A percentile compares a stretch with the other conserved stretches of the same genome.
Evolutionary conservation across 2,329 filamentous ascomycete genomes (phyloP).

Genomic region (Monosporascus sp.): DNA sequence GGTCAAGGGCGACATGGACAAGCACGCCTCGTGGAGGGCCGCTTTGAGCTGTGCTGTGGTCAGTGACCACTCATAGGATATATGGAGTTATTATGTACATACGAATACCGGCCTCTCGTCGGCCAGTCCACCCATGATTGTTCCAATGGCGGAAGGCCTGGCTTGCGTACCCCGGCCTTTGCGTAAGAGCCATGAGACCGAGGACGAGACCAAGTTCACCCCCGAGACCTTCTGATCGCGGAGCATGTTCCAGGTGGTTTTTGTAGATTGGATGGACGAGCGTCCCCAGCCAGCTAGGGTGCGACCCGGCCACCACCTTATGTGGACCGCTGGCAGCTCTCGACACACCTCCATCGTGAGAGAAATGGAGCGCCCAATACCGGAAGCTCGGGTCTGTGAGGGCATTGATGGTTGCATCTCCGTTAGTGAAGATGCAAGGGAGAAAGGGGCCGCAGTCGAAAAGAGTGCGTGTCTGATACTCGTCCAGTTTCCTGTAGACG

Average conservation of each 20-base stretch:
- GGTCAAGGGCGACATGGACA: conserved; percentile 10
- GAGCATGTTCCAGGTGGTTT: neutral
- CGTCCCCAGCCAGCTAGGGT: conserved; percentile 12
- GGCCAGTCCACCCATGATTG: conserved; percentile 1
- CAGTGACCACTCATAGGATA: neutral
- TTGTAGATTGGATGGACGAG: conserved; percentile 8
- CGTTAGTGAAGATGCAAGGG: conserved; percentile 7
- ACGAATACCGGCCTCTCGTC: neutral
- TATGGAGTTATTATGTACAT: neutral
- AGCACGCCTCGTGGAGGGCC: conserved; percentile 8
- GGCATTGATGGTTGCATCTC: conserved; percentile 3
- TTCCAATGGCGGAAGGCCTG: conserved; percentile 6
- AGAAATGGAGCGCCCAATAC: conserved; percentile 2
- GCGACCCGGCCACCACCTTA: conserved; percentile 3
- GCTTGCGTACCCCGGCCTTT: conserved; percentile 3
- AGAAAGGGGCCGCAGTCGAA: conserved; percentile 12
- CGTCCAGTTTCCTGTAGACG: neutral
- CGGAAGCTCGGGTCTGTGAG: neutral
- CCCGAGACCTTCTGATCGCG: conserved; percentile 4
- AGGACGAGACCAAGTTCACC: conserved; percentile 10
- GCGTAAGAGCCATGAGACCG: conserved; percentile 13
- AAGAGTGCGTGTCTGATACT: conserved; percentile 7
- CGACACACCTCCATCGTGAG: conserved; percentile 2
- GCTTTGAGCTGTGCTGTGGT: neutral
- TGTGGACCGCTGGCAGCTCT: neutral